Evolutionary conservation across 1,284 basidiomycete genomes (phyloP), one percentile per base, ranked within the genome.

Genomic region (Malassezia cuniculi): DNA sequence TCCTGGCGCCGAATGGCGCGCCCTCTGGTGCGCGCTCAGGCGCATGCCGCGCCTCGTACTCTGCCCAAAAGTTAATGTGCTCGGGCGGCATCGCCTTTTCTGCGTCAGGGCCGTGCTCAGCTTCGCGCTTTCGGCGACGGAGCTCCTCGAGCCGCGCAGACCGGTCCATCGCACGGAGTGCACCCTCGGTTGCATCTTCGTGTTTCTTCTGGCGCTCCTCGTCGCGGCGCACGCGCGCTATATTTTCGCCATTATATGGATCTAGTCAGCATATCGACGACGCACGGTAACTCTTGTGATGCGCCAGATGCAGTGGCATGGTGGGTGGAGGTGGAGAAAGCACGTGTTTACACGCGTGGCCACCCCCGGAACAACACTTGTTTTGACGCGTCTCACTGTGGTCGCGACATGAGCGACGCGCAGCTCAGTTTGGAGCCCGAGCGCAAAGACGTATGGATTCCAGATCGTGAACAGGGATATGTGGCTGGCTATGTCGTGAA

Each of bases 401-500:
- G n/a, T n/a, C n/a, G n/a, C n/a, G n/a, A n/a, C n/a, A n/a, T n/a
- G n/a, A n/a, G n/a, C n/a, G n/a, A n/a, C n/a, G n/a, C n/a, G n/a
- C n/a, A n/a, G 85, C 85, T 28, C 85, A 90, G 68, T 93, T 90
- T 70, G 89, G 86, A 65, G 83, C 86, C 74, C 90, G 39, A 41
- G 14, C 24, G 42, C 14, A 87, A 82, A 69, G 87, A 83, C 80
- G 86, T 93, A 3, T 93, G 86, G 86, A 81, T 89, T 17, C 85
- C 85, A 1, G 85, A 90, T 68, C 76, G 81, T 51, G 77, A 76
- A 64, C 81, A 85, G 47, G 87, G 87, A 5, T 93, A 90, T 68
- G 74, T 89, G 27, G 79, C 83, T 29, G 86, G 81, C 39, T 89
- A 83, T 81, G 82, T 93, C 16, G 75, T 83, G 49, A 78, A 76